Percentiles rank a stretch among this genome's conserved stretches.
Evolutionary conservation across 176 grass and related monocot genomes (phyloP).

Genomic region (Aegilops speltoides): DNA sequence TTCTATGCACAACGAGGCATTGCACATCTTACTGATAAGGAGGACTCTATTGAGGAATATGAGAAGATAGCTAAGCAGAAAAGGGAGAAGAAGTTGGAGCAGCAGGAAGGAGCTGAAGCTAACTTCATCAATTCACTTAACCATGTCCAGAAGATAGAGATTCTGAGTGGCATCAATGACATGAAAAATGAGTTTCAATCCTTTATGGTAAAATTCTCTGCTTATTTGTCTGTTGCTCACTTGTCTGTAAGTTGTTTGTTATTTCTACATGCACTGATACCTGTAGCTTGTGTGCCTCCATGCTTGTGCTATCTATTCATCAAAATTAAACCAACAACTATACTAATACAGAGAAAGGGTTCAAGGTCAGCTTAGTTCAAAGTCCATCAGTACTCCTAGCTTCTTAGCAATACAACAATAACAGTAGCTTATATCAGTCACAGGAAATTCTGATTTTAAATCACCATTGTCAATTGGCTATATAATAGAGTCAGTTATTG

Average conservation of each 20-base stretch:
- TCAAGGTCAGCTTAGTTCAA: background rate
- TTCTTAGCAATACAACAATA: background rate
- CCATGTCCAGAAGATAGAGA: conserved; percentile 97
- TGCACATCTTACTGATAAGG: conserved; percentile 69
- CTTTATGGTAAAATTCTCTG: conserved; percentile 70
- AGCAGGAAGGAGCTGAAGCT: conserved; percentile 84
- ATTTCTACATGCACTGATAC: background rate
- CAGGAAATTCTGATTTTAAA: background rate
- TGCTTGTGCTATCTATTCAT: background rate
- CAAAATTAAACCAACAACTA: background rate
- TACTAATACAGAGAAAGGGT: background rate
- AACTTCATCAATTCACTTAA: conserved; percentile 80
- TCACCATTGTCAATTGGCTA: background rate
- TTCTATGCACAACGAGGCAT: conserved; percentile 59
- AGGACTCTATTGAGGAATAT: conserved; percentile 93
- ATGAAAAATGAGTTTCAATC: conserved; percentile 87
- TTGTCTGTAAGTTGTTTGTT: background rate
- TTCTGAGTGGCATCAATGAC: conserved; percentile 84
- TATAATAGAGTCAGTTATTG: background rate
- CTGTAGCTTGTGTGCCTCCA: background rate
- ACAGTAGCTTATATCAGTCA: background rate
- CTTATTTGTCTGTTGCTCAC: conserved; percentile 5
- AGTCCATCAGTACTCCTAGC: background rate
- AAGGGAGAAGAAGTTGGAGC: conserved; percentile 86
- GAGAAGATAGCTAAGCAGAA: conserved; percentile 81